These are phyloP conservation scores for Asterionellopsis glacialis DNA, from an alignment of 108 stramenopile genomes.

Conservation along the genomic window DNA sequence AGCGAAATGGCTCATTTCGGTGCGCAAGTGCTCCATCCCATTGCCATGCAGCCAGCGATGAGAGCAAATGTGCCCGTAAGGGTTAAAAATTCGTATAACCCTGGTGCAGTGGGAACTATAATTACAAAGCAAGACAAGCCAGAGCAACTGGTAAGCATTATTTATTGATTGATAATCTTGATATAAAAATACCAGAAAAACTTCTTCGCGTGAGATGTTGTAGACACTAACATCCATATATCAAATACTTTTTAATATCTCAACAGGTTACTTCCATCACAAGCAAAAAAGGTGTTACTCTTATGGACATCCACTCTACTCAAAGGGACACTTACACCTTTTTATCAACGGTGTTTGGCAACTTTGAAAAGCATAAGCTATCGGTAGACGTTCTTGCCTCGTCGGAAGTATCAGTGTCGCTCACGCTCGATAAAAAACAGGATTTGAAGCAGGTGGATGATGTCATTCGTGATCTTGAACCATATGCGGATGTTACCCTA, in stretches of 20 bases:
- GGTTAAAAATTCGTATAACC: slow-evolving; percentile 98
- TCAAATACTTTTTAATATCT: too few species aligned
- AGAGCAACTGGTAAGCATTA: slow-evolving; percentile 39
- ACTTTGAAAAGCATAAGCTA: slow-evolving; percentile 90
- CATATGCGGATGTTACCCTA: slow-evolving; percentile 66
- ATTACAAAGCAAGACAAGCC: slow-evolving; percentile 63
- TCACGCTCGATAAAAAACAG: slow-evolving; percentile 94
- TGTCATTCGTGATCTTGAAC: slow-evolving; percentile 46
- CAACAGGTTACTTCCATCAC: slow-evolving; percentile 91
- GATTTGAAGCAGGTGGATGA: slow-evolving; percentile 35
- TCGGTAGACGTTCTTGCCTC: slow-evolving; percentile 98
- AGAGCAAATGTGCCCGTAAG: slow-evolving; percentile 83
- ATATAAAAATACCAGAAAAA: too few species aligned
- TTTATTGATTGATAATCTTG: not conserved
- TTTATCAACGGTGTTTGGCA: slow-evolving; percentile 82
- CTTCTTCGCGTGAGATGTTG: too few species aligned
- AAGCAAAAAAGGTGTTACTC: slow-evolving; percentile 78
- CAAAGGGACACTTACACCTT: slow-evolving; percentile 98
- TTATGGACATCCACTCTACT: slow-evolving; percentile 89
- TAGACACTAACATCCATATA: too few species aligned
- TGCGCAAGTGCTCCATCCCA: slow-evolving; percentile 94
- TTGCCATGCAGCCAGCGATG: slow-evolving; percentile 92
- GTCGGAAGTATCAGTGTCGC: slow-evolving; percentile 94
- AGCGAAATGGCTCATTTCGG: slow-evolving; percentile 98
- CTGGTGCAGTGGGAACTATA: slow-evolving; percentile 81